Base-by-base conservation (phyloP, 805 yeast species). In the Yarrowia hollandica region DNA sequence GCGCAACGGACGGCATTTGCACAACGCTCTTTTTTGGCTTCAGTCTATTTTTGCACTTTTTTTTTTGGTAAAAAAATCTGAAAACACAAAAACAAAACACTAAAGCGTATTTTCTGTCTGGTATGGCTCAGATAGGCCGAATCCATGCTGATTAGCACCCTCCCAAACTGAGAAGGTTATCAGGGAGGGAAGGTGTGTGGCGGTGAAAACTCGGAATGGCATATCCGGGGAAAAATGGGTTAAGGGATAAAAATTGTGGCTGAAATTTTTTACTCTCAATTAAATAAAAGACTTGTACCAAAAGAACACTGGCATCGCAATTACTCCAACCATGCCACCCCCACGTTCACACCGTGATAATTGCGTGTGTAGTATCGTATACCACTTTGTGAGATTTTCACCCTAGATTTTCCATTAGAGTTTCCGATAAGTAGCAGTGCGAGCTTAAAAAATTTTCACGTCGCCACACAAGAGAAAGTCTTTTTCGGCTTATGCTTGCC, bases 41-140 rank as follows among this genome's bases (percentile, higher is more conserved):
- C 2, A 8, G 16, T 16, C 18, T 22, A 21, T 23, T 38, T 38
- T 38, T 38, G 14, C 30, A 6, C 11, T 23, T 38, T 23, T 22
- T n/a, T 21, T 6, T 30, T 30, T 30, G 12, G 12, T 33, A 33
- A 11, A 33, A 33, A 8, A 15, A 33, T 11, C 15, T 9, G 10
- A 33, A 33, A 33, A 33, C n/a, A 2, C 21, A 15, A 33, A 33
- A 33, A 33, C n/a, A 2, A 12, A 15, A 23, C 46, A 23, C 21
- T 21, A 11, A 37, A 35, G 42, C 42, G 42, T 41, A 23, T 41
- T 42, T 8, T 12, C 25, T 39, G 3, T 22, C 30, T 46, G 55
- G 30, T 21, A 30, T 46, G 55, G 55, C 55, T 46, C 39, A 46
- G 55, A 46, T 46, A 46, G 55, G 55, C 55, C 55, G 55, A 31